phyloP scores from a whole-genome alignment of 2,329 filamentous ascomycete genomes.

The Diaporthe helianthi region DNA sequence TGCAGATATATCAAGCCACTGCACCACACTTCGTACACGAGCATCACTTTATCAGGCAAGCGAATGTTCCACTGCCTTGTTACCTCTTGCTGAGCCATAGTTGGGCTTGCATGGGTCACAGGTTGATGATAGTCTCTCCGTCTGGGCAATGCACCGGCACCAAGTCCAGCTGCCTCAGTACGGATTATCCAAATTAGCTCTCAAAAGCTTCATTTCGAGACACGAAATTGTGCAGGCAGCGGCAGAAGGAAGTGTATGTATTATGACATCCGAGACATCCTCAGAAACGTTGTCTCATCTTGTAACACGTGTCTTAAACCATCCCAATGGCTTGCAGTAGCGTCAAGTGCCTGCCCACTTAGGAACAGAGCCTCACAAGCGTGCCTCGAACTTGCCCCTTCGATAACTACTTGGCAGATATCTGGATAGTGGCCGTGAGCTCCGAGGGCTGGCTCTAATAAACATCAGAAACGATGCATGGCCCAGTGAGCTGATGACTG shows the following conservation, averaged over 20 bases:
- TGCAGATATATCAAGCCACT: neutral
- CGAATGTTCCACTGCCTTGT: neutral
- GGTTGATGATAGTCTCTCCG: neutral
- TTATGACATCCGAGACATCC: neutral
- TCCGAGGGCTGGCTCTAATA: neutral
- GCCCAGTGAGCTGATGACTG: neutral
- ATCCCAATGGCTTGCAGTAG: neutral
- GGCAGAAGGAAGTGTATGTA: neutral
- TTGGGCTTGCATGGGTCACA: neutral
- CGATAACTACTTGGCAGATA: too few species aligned
- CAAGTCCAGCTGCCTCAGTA: neutral
- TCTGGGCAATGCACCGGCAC: neutral
- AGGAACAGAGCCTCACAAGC: neutral
- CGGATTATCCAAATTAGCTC: neutral
- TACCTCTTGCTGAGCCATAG: neutral
- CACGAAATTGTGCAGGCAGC: neutral
- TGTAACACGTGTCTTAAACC: neutral
- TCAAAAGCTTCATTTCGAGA: neutral
- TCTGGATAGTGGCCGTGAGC: too few species aligned
- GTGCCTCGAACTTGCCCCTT: too few species aligned
- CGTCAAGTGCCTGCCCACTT: too few species aligned
- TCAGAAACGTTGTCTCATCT: neutral
- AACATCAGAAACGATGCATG: neutral
- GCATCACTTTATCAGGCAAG: neutral
- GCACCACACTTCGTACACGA: neutral